Percentiles rank a stretch among this genome's conserved stretches.
Conservation (phyloP, 1,284 basidiomycete species). For the Ceratobasidium sp. region DNA sequence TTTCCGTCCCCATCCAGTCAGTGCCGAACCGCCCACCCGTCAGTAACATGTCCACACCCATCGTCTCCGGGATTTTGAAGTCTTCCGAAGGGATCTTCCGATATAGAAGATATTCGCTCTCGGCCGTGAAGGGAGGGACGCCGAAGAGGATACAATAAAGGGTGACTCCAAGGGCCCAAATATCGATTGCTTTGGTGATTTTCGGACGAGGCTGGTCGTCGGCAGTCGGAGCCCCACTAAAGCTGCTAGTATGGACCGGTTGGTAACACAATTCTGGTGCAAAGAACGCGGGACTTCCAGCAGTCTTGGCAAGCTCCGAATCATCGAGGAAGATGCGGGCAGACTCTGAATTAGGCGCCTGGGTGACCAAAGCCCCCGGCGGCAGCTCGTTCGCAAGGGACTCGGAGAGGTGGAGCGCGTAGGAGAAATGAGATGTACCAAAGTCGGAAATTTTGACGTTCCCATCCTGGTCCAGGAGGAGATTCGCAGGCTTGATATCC, state of each 20-base stretch:
- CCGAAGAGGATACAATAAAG: conserved; percentile 95
- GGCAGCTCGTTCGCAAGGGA: conserved; percentile 55
- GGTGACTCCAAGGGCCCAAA: conserved; percentile 99
- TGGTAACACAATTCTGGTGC: conserved; percentile 89
- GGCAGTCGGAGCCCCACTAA: conserved; percentile 46
- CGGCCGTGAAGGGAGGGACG: conserved; percentile 68
- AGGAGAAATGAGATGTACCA: conserved; percentile 94
- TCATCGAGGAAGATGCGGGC: conserved; percentile 79
- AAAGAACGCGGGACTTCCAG: conserved; percentile 96
- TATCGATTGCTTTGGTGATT: conserved; percentile 94
- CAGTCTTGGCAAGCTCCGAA: conserved; percentile 87
- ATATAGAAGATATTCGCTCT: conserved; percentile 82
- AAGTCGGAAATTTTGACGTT: conserved; percentile 98
- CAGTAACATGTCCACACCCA: conserved; percentile 74
- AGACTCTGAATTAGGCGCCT: conserved; percentile 40
- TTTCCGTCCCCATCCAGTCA: conserved; percentile 29
- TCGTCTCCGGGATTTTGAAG: conserved; percentile 70
- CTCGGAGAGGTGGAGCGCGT: conserved; percentile 72
- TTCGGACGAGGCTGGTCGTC: conserved; percentile 57
- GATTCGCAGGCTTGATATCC: conserved; percentile 98
- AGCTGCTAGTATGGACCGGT: conserved; percentile 38
- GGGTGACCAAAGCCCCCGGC: conserved; percentile 52
- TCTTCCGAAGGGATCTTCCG: conserved; percentile 80
- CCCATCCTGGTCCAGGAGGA: conserved; percentile 85
- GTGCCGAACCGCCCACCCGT: conserved; percentile 61